Conservation (phyloP, 768 basidiomycete species). For the Tremella yokohamensis region DNA sequence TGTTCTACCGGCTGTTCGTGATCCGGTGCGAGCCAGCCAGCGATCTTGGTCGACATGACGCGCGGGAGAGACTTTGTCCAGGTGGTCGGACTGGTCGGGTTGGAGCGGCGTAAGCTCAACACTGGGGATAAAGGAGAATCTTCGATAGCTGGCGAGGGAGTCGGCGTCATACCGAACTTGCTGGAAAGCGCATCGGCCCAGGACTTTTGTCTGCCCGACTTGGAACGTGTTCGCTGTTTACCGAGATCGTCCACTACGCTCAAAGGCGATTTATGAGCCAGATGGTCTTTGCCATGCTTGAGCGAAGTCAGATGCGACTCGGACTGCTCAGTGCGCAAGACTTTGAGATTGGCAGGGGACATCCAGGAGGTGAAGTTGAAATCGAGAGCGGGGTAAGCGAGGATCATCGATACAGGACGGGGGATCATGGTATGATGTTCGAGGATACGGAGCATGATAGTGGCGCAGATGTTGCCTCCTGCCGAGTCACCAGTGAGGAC, state of each 20-base stretch:
- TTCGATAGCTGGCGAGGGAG: background rate
- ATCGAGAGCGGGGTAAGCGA: slow-evolving; percentile 87
- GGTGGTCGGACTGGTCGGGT: slow-evolving; percentile 11
- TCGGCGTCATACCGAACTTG: slow-evolving; percentile 25
- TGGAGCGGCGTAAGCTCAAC: background rate
- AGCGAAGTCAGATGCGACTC: slow-evolving; percentile 73
- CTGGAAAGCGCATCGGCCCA: slow-evolving; percentile 52
- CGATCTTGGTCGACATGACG: slow-evolving; percentile 37
- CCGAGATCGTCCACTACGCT: slow-evolving; percentile 79
- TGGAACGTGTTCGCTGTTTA: slow-evolving; percentile 22
- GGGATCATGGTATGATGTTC: slow-evolving; percentile 63
- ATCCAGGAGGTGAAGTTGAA: slow-evolving; percentile 97
- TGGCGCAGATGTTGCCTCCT: slow-evolving; percentile 80
- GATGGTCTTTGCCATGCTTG: slow-evolving; percentile 75
- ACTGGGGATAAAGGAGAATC: background rate
- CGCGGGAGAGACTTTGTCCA: slow-evolving; percentile 29
- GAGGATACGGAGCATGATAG: slow-evolving; percentile 77
- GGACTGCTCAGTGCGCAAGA: slow-evolving; percentile 82
- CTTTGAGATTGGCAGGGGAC: slow-evolving; percentile 68
- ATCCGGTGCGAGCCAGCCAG: slow-evolving; percentile 28
- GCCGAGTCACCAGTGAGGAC: slow-evolving; percentile 94
- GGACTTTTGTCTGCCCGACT: slow-evolving; percentile 52
- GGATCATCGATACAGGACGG: slow-evolving; percentile 73
- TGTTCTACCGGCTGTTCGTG: background rate
- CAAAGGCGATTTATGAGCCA: slow-evolving; percentile 82